Evolutionary conservation across 2,329 filamentous ascomycete genomes (phyloP).

Genomic region (Trichoderma afroharzianum): DNA sequence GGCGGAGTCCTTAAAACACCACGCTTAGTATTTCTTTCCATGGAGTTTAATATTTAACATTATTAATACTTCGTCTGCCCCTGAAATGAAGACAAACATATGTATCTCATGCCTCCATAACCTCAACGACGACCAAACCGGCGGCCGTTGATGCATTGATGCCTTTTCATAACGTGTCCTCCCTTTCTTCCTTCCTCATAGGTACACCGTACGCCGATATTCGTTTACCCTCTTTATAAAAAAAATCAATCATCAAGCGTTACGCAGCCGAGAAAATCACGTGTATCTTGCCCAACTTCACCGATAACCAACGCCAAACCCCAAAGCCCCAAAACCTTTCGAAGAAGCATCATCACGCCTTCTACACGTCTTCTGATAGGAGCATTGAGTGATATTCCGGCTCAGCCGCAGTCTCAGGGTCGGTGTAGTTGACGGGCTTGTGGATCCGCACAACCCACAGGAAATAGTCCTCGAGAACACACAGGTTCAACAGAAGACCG

Average conservation of each 20-base stretch:
- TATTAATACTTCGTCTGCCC: neutral
- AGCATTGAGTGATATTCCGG: conserved; percentile 28
- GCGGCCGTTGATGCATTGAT: neutral
- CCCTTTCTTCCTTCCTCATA: neutral
- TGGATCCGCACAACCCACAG: conserved; percentile 60
- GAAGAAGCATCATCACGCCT: neutral
- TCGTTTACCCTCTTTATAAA: conserved; percentile 3
- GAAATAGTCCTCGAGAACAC: conserved; percentile 66
- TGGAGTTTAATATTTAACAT: neutral
- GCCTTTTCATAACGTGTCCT: neutral
- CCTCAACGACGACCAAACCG: neutral
- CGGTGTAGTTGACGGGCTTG: conserved; percentile 51
- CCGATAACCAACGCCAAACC: neutral
- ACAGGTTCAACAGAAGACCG: conserved; percentile 56
- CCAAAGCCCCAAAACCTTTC: neutral
- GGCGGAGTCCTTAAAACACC: neutral
- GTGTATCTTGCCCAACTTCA: neutral
- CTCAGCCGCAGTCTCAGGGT: conserved; percentile 36
- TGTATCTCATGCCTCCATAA: neutral
- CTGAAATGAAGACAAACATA: neutral
- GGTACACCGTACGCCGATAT: conserved; percentile 1
- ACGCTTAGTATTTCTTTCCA: neutral
- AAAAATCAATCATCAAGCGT: neutral
- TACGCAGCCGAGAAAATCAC: neutral
- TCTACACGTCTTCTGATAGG: neutral